Conservation (phyloP, 352 stramenopile species). For the Globisporangium camurandrum region DNA sequence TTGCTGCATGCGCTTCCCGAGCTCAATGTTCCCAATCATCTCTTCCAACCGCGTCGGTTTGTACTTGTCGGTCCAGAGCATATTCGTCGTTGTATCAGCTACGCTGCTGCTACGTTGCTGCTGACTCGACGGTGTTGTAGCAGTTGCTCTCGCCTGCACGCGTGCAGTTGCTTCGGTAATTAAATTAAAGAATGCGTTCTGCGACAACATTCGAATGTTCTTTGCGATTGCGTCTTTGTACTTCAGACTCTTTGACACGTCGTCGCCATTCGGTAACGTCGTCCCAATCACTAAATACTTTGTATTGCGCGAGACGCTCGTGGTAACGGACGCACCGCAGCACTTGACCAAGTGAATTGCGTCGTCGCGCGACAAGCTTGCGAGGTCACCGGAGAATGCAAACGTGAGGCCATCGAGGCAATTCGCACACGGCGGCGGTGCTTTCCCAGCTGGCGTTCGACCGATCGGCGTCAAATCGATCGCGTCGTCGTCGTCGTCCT, state of each 20-base stretch:
- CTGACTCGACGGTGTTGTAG: too few species aligned
- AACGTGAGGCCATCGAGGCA: slow-evolving; percentile 79
- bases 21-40: slow-evolving; percentile 94
- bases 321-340: slow-evolving; percentile 61
- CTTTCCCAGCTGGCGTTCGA: slow-evolving; percentile 25
- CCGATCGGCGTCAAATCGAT: slow-evolving; percentile 15
- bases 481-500: slow-evolving; percentile 2
- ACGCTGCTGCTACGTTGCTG: too few species aligned
- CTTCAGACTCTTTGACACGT: slow-evolving; percentile 63
- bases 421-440: slow-evolving; percentile 41
- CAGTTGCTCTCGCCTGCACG: too few species aligned
- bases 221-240: slow-evolving; percentile 86
- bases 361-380: slow-evolving; percentile 48
- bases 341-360: slow-evolving; percentile 73
- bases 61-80: slow-evolving; percentile 97
- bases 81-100: too few species aligned
- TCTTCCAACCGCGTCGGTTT: slow-evolving; percentile 90
- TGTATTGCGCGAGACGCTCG: slow-evolving; percentile 50
- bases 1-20: slow-evolving; percentile 93
- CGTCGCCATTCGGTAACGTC: slow-evolving; percentile 57
- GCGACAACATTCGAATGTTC: slow-evolving; percentile 78
- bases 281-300: slow-evolving; percentile 73
- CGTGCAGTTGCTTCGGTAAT: slow-evolving; percentile 59
- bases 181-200: slow-evolving; percentile 85
- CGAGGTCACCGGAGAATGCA: slow-evolving; percentile 63